phyloP scores from a whole-genome alignment of 2,329 filamentous ascomycete species.

The Biscogniauxia marginata region DNA sequence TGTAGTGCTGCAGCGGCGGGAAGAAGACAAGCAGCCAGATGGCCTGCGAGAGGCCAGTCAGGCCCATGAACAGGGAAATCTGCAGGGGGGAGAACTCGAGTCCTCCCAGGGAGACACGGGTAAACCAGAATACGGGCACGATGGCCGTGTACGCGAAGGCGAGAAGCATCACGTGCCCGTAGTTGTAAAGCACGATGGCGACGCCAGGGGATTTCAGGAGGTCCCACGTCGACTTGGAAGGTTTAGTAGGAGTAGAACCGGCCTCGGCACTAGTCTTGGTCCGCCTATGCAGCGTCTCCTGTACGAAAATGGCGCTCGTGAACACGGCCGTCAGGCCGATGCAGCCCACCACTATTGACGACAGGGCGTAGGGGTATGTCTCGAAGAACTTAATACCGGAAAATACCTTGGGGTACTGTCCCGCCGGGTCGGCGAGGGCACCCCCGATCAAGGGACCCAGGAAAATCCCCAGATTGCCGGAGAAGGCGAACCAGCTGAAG shows the following conservation, averaged over 20 bases:
- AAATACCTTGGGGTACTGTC: constrained; percentile 61
- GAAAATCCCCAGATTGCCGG: constrained; percentile 71
- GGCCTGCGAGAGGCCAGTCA: constrained; percentile 65
- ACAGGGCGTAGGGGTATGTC: constrained; percentile 64
- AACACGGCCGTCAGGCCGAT: constrained; percentile 55
- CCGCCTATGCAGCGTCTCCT: constrained; percentile 54
- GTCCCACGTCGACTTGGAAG: constrained; percentile 45
- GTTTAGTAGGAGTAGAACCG: constrained; percentile 17
- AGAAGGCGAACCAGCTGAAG: constrained; percentile 76
- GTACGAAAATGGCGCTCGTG: constrained; percentile 54
- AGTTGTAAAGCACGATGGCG: constrained; percentile 62
- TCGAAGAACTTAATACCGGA: constrained; percentile 56
- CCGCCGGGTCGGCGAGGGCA: constrained; percentile 63
- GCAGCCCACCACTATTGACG: constrained; percentile 56
- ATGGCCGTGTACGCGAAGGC: constrained; percentile 72
- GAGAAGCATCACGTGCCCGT: constrained; percentile 65
- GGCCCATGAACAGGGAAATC: constrained; percentile 65
- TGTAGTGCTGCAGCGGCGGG: constrained; percentile 61
- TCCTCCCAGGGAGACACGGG: constrained; percentile 60
- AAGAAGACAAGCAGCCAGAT: constrained; percentile 71
- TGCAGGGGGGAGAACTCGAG: constrained; percentile 59
- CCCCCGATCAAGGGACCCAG: constrained; percentile 71
- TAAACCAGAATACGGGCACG: constrained; percentile 67
- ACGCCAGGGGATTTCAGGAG: constrained; percentile 66
- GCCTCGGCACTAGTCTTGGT: constrained; percentile 8